phyloP scores from a whole-genome alignment of 2,329 filamentous ascomycete species.

The Phyllosticta citrichinensis region DNA sequence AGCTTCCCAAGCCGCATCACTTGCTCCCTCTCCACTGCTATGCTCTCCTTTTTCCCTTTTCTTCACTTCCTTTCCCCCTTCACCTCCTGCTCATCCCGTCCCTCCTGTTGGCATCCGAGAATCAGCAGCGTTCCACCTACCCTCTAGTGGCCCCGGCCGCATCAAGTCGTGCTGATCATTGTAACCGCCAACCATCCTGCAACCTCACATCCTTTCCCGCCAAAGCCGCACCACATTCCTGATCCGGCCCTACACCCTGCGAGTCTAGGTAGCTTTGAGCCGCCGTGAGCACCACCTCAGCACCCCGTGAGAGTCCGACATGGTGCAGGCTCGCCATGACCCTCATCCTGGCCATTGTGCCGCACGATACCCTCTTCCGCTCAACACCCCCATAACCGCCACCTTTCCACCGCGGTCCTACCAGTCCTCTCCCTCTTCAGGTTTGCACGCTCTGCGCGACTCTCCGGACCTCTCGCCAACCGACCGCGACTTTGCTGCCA shows the following conservation, averaged over 20 bases:
- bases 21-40: not conserved
- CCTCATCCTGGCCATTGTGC: constrained; percentile 6
- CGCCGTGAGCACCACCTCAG: not conserved
- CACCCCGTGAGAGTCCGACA: not conserved
- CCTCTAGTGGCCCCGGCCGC: not conserved
- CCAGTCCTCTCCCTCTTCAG: not conserved
- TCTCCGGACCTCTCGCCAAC: not conserved
- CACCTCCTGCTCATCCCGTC: not conserved
- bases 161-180: not conserved
- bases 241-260: constrained; percentile 7
- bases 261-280: constrained; percentile 4
- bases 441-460: not conserved
- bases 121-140: not conserved
- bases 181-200: not conserved
- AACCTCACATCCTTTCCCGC: constrained; percentile 1
- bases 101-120: not conserved
- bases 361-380: constrained; percentile 6
- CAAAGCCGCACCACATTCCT: constrained; percentile 6
- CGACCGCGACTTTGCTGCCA: not conserved
- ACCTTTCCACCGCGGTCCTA: not conserved
- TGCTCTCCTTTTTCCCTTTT: not conserved
- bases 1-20: not conserved
- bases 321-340: constrained; percentile 4
- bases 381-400: constrained; percentile 1
- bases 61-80: not conserved